A percentile compares a stretch with the other conserved stretches of the same genome.
Evolutionary conservation across 805 yeast genomes (phyloP).

Genomic region (Wickerhamiella siamensis): DNA sequence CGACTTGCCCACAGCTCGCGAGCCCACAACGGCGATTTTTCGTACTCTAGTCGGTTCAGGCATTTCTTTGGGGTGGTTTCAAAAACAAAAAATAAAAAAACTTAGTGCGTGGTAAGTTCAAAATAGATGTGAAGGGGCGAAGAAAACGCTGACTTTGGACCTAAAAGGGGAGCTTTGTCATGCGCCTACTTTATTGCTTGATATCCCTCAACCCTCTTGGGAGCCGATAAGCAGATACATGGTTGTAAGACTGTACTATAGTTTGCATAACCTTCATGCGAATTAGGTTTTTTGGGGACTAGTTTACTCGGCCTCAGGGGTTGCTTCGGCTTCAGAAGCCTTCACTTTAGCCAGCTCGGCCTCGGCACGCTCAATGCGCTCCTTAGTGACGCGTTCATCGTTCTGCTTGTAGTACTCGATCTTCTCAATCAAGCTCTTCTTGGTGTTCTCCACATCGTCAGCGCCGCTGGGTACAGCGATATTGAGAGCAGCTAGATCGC

Average conservation of each 20-base stretch:
- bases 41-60: slow-evolving; percentile 26
- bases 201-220: too few relatives aligned
- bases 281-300: slow-evolving; percentile 1
- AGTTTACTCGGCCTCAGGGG: slow-evolving; percentile 3
- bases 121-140: too few relatives aligned
- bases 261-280: not conserved
- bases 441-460: slow-evolving; percentile 53
- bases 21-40: slow-evolving; percentile 75
- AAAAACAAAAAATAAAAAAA: too few relatives aligned
- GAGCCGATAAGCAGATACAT: too few relatives aligned
- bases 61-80: too few relatives aligned
- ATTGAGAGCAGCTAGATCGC: slow-evolving; percentile 59
- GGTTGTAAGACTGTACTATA: too few relatives aligned
- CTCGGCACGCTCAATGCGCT: slow-evolving; percentile 62
- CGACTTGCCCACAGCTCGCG: slow-evolving; percentile 76
- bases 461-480: slow-evolving; percentile 64
- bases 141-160: too few relatives aligned
- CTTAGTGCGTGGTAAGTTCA: too few relatives aligned
- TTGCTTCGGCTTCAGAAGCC: slow-evolving; percentile 4
- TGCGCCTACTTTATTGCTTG: too few relatives aligned
- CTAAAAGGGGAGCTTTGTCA: too few relatives aligned
- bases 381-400: slow-evolving; percentile 70
- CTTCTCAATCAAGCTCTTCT: slow-evolving; percentile 57
- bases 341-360: slow-evolving; percentile 59
- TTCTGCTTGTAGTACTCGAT: slow-evolving; percentile 49